Conservation (phyloP, 179 eudicot genomes). For the Amaranthus tricolor region DNA sequence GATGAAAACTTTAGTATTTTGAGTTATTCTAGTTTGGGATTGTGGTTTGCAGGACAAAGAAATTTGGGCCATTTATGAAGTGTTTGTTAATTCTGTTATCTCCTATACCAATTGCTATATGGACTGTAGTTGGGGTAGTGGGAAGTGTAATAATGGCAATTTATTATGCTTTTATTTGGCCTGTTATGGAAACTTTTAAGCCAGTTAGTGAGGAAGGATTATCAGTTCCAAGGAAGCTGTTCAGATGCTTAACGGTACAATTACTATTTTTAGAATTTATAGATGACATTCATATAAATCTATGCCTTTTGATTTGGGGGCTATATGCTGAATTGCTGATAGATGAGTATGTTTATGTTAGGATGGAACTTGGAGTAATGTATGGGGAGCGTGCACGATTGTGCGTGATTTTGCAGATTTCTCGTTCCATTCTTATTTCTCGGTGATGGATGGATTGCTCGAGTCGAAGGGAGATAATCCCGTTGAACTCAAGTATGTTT, state of each 20-base stretch:
- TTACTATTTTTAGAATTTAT: background rate
- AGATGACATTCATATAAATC: background rate
- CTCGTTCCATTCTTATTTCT: conserved; percentile 39
- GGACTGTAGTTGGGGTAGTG: conserved; percentile 39
- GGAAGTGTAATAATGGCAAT: conserved; percentile 35
- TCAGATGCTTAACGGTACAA: conserved; percentile 31
- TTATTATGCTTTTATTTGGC: conserved; percentile 33
- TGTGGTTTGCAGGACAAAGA: conserved; percentile 29
- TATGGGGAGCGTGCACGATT: conserved; percentile 40
- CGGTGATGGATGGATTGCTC: conserved; percentile 40
- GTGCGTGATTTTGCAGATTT: conserved; percentile 39
- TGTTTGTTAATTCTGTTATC: conserved; percentile 26
- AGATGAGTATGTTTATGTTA: conserved; percentile 8
- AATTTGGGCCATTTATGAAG: conserved; percentile 36
- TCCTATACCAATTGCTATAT: conserved; percentile 32
- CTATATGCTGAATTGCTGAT: conserved; percentile 7
- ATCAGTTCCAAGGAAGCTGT: conserved; percentile 20
- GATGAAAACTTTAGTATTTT: background rate
- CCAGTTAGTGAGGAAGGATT: conserved; percentile 33
- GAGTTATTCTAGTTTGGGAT: background rate
- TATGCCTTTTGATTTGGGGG: background rate
- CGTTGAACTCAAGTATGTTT: conserved; percentile 36
- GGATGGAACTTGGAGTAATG: conserved; percentile 40
- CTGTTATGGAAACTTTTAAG: conserved; percentile 39
- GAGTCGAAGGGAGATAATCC: conserved; percentile 34